phyloP scores from a whole-genome alignment of 192 early-diverging fungal species.

The Coemansia guatemalensis region DNA sequence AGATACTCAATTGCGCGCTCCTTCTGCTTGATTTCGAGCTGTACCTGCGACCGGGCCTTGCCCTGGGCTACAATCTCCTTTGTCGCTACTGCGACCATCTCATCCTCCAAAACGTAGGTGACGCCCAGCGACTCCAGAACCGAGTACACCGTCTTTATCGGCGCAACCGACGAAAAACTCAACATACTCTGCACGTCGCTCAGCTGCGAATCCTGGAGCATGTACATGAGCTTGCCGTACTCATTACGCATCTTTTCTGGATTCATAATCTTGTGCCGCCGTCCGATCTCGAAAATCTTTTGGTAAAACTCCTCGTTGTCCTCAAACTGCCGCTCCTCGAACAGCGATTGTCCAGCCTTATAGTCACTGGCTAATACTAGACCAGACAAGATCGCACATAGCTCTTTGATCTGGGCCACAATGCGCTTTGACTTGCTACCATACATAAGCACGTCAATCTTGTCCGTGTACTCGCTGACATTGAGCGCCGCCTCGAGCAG shows the following conservation, averaged over 20 bases:
- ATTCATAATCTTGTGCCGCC: slow-evolving; percentile 89
- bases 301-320: slow-evolving; percentile 82
- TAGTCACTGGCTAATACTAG: slow-evolving; percentile 83
- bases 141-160: slow-evolving; percentile 88
- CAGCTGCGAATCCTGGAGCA: slow-evolving; percentile 77
- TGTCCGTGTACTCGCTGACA: slow-evolving; percentile 89
- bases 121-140: slow-evolving; percentile 68
- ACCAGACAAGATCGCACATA: slow-evolving; percentile 93
- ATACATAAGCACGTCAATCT: slow-evolving; percentile 77
- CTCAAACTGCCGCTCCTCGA: slow-evolving; percentile 64
- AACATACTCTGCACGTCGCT: slow-evolving; percentile 77
- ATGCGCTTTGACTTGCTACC: slow-evolving; percentile 84
- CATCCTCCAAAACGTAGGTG: slow-evolving; percentile 73
- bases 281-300: slow-evolving; percentile 64
- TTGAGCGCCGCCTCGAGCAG: slow-evolving; percentile 93
- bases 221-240: slow-evolving; percentile 95
- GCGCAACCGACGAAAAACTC: slow-evolving; percentile 72
- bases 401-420: slow-evolving; percentile 91
- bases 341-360: slow-evolving; percentile 76
- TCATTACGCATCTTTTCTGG: slow-evolving; percentile 96
- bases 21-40: slow-evolving; percentile 85
- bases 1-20: slow-evolving; percentile 89
- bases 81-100: slow-evolving; percentile 66
- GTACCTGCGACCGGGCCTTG: slow-evolving; percentile 65
- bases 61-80: slow-evolving; percentile 69